Conservation (phyloP, 1,284 basidiomycete species). For the Cryptococcus amylolentus region DNA sequence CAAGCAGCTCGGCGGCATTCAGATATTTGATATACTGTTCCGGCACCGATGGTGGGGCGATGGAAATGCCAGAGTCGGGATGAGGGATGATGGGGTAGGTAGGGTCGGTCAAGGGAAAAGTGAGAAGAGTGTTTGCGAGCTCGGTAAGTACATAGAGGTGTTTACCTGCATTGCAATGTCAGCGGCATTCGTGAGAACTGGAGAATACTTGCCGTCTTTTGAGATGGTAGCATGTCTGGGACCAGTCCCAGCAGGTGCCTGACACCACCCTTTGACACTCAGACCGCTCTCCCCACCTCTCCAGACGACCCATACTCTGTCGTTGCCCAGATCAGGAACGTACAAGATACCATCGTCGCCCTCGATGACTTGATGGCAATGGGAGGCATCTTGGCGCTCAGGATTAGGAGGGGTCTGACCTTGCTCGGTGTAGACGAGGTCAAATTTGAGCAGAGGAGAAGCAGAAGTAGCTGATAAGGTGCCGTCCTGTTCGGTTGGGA, state of each 20-base stretch:
- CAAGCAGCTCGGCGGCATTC: conserved; percentile 41
- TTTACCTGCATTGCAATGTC: conserved; percentile 23
- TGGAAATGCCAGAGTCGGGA: conserved; percentile 21
- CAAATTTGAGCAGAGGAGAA: conserved; percentile 27
- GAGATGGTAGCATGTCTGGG: conserved; percentile 43
- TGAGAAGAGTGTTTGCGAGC: conserved; percentile 33
- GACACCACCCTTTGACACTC: conserved; percentile 34
- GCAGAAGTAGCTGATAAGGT: conserved; percentile 24
- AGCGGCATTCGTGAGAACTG: neutral
- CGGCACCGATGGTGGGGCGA: conserved; percentile 38
- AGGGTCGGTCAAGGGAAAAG: conserved; percentile 30
- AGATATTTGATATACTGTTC: conserved; percentile 23
- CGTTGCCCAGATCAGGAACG: conserved; percentile 45
- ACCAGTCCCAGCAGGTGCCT: conserved; percentile 37
- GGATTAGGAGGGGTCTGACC: conserved; percentile 30
- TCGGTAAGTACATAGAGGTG: conserved; percentile 47
- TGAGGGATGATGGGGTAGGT: conserved; percentile 24
- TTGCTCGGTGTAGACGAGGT: conserved; percentile 29
- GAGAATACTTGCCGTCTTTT: conserved; percentile 31
- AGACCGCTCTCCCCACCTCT: conserved; percentile 27
- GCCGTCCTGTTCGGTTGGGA: conserved; percentile 30
- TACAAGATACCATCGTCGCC: conserved; percentile 35
- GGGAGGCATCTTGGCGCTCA: conserved; percentile 43
- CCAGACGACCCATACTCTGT: conserved; percentile 41
- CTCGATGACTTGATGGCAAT: conserved; percentile 46